These are phyloP conservation scores for Penicillium glabrum DNA, from an alignment of 2,329 filamentous ascomycete genomes.

Conservation along the genomic window DNA sequence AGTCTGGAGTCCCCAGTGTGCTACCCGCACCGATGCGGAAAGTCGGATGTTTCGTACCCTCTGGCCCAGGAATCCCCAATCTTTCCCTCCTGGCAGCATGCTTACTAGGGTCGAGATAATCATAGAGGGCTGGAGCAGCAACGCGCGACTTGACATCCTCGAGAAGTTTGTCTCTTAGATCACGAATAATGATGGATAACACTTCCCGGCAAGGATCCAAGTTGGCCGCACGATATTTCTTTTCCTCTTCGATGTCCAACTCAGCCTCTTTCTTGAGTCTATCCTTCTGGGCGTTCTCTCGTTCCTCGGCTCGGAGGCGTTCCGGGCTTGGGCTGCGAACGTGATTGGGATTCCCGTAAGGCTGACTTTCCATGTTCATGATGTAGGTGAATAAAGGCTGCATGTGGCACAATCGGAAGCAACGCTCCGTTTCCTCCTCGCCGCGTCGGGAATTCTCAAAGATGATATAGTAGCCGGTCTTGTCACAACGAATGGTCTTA, in stretches of 20 bases:
- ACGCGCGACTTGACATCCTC: conserved; percentile 86
- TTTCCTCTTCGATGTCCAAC: conserved; percentile 84
- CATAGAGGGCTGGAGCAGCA: conserved; percentile 74
- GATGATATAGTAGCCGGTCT: conserved; percentile 85
- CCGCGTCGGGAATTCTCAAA: conserved; percentile 78
- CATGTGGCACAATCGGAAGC: conserved; percentile 75
- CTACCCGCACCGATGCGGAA: conserved; percentile 60
- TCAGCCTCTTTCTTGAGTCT: conserved; percentile 71
- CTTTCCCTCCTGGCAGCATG: conserved; percentile 77
- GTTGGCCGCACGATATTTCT: conserved; percentile 79
- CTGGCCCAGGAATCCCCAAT: conserved; percentile 72
- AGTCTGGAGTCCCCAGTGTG: conserved; percentile 63
- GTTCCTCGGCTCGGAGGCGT: conserved; percentile 46
- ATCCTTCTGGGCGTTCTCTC: conserved; percentile 65
- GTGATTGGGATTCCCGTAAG: conserved; percentile 65
- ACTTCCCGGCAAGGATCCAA: conserved; percentile 89
- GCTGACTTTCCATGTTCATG: conserved; percentile 85
- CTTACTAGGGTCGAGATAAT: conserved; percentile 78
- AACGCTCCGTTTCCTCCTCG: conserved; percentile 76
- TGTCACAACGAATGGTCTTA: conserved; percentile 79
- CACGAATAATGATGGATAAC: conserved; percentile 71
- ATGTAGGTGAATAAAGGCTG: conserved; percentile 86
- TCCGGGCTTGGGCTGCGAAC: conserved; percentile 51
- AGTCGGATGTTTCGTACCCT: conserved; percentile 57
- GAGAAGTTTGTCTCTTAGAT: conserved; percentile 83